Evolutionary conservation across 192 early-diverging fungal genomes (phyloP), one percentile per base, ranked within the genome.

Genomic region (Entophlyctis luteolus): DNA sequence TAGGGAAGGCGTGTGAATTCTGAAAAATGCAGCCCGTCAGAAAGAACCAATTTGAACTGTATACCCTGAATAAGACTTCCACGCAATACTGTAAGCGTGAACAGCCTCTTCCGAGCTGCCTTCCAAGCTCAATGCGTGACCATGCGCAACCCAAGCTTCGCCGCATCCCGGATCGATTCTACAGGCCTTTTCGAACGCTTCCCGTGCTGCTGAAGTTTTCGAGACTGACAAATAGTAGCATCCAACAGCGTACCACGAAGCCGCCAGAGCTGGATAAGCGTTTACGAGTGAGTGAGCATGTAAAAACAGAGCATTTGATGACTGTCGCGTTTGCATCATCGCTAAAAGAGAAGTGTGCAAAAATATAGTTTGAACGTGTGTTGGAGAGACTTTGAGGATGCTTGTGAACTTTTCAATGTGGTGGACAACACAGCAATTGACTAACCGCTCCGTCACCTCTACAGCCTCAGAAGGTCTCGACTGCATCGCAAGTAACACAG

Each of bases 211-310:
- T 1, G 72, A 52, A 50, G 85, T 75, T 22, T 88, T 77, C 10
- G 37, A 27, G 8, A 25, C 14, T n/a, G 50, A 34, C 81, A 82
- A 49, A 48, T 94, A 88, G 67, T 94, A 93, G 4, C 81, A 77
- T n/a, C 90, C 93, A 2, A 93, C 87, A 0, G 86, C 86, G 66
- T 81, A 90, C 90, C 90, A 93, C 2, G 89, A 75, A 0, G 87
- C 75, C 0, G 83, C 72, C 2, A 69, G 58, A 47, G 83, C 77
- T 12, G 90, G 84, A 25, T 80, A 83, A 6, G 75, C 69, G 47
- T 90, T 78, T 0, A 89, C 85, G 0, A 94, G 74, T 39, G 87
- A 79, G 63, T 94, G 91, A 0, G 90, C 80, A 23, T 89, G 74
- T 48, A 77, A 72, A 68, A 90, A 93, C 23, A 94, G 78, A 34